These are phyloP conservation scores for Asterella californica DNA, from an alignment of 225 moss, liverwort and hornwort genomes.

Conservation along the genomic window DNA sequence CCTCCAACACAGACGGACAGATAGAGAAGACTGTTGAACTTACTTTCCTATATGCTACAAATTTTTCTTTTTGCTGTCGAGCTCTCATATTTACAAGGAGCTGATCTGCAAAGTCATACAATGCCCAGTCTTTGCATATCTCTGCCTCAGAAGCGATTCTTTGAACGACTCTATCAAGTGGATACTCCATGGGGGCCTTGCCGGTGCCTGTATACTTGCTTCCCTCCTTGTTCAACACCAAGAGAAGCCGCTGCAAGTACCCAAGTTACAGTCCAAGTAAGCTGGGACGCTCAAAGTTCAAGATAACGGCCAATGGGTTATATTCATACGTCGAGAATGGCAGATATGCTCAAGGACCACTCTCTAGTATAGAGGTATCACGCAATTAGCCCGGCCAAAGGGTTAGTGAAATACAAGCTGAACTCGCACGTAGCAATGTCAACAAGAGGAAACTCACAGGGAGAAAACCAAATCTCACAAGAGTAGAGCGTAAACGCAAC, in stretches of 20 bases:
- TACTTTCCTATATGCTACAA: conserved; percentile 96
- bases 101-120: conserved; percentile 64
- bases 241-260: conserved; percentile 70
- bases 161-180: conserved; percentile 66
- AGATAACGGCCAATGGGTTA: too few relatives aligned
- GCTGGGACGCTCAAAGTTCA: background rate
- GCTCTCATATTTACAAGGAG: conserved; percentile 74
- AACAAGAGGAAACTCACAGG: background rate
- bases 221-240: conserved; percentile 78
- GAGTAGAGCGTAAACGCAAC: too few relatives aligned
- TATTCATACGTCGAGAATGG: too few relatives aligned
- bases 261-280: background rate
- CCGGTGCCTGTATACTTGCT: conserved; percentile 77
- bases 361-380: too few relatives aligned
- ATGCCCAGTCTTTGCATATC: conserved; percentile 43
- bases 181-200: conserved; percentile 92
- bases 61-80: conserved; percentile 65
- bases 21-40: background rate
- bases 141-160: conserved; percentile 54
- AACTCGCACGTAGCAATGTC: background rate
- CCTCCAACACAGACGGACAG: too few relatives aligned
- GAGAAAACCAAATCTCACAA: too few relatives aligned
- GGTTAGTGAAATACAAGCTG: background rate
- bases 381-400: too few relatives aligned
- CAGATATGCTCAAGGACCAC: too few relatives aligned